These are phyloP conservation scores for Salix purpurea DNA, from an alignment of 345 rosid species.

Conservation along the genomic window DNA sequence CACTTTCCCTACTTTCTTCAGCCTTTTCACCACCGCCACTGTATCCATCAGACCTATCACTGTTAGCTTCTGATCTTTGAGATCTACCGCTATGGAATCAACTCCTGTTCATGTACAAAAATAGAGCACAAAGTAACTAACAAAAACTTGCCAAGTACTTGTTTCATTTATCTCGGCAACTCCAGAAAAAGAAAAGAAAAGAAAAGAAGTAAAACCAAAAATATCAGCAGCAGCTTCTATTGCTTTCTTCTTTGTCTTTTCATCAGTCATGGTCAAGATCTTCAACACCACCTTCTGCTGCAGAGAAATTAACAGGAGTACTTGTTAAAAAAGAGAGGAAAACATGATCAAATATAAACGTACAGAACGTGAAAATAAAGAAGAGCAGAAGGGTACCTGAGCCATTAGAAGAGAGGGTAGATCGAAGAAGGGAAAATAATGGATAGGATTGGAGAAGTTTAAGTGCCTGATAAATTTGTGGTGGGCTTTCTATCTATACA, in stretches of 20 bases:
- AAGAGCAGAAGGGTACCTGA: conserved; percentile 35
- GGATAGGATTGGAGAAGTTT: background rate
- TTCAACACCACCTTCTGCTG: conserved; percentile 73
- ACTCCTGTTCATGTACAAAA: conserved; percentile 40
- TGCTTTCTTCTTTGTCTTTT: conserved; percentile 84
- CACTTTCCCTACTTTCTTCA: conserved; percentile 94
- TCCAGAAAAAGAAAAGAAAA: background rate
- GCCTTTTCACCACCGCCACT: conserved; percentile 74
- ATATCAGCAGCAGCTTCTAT: conserved; percentile 89
- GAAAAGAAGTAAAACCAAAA: conserved; percentile 36
- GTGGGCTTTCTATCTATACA: background rate
- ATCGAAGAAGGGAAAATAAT: background rate
- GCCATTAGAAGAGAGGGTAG: conserved; percentile 39
- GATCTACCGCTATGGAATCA: conserved; percentile 84
- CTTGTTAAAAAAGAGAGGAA: no score
- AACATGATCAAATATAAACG: background rate
- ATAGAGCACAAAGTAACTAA: background rate
- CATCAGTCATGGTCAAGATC: conserved; percentile 90
- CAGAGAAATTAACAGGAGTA: background rate
- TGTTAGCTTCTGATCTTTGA: conserved; percentile 84
- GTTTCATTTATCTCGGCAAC: background rate
- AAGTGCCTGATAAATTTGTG: background rate
- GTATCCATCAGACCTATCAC: conserved; percentile 85
- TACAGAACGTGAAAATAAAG: background rate
- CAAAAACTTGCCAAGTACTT: background rate